Evolutionary conservation across 2,329 filamentous ascomycete species (phyloP).

Genomic region (Chrysoporthe cubensis): DNA sequence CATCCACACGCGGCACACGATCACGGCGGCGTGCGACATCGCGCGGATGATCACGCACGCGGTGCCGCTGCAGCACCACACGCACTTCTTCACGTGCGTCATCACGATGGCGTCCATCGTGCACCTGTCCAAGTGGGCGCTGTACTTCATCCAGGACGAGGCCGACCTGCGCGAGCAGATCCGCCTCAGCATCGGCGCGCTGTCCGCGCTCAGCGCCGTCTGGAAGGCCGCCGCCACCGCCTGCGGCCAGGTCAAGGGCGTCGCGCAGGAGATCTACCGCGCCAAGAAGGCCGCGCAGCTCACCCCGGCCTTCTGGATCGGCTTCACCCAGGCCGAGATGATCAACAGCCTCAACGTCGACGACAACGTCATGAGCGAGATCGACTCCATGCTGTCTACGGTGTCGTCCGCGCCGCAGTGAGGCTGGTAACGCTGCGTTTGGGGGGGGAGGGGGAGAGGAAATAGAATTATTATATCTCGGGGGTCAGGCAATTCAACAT

Average conservation of each 20-base stretch:
- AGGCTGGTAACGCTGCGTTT: no score
- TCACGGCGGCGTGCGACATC: slow-evolving; percentile 78
- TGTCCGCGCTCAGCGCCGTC: slow-evolving; percentile 69
- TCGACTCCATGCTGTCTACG: slow-evolving; percentile 47
- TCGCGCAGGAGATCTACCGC: slow-evolving; percentile 76
- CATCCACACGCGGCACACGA: slow-evolving; percentile 77
- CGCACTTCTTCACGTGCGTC: slow-evolving; percentile 82
- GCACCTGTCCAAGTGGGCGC: slow-evolving; percentile 78
- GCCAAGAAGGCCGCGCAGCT: slow-evolving; percentile 58
- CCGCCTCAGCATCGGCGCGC: slow-evolving; percentile 75
- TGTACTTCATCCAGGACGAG: slow-evolving; percentile 65
- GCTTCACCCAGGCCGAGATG: slow-evolving; percentile 58
- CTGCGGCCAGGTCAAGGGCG: slow-evolving; percentile 73
- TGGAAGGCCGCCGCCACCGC: slow-evolving; percentile 76
- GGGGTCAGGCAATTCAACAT: background rate
- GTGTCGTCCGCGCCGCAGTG: slow-evolving; percentile 30
- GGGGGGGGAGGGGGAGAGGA: no score
- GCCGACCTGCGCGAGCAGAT: slow-evolving; percentile 75
- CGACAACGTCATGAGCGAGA: slow-evolving; percentile 62
- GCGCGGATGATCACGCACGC: slow-evolving; percentile 76
- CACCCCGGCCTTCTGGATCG: slow-evolving; percentile 58
- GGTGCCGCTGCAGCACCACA: slow-evolving; percentile 72
- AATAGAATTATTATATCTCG: no score
- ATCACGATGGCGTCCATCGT: slow-evolving; percentile 80
- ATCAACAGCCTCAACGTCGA: slow-evolving; percentile 59